A percentile compares a stretch with the other conserved stretches of the same genome.
Conservation (phyloP, 192 early-diverging fungal genomes). For the Coemansia sp. region DNA sequence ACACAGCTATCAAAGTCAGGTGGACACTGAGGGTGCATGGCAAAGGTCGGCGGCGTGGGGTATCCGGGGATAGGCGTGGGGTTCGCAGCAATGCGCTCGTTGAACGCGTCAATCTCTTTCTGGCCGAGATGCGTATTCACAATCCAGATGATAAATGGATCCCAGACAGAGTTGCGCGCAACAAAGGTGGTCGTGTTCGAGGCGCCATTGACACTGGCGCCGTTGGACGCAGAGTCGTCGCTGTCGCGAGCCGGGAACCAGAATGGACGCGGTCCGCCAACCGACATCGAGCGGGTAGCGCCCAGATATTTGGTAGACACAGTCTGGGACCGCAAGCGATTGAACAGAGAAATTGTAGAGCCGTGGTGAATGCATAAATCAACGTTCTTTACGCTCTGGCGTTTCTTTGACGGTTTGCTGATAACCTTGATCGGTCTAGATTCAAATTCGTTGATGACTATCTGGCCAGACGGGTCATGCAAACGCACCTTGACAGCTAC, state of each 20-base stretch:
- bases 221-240: constrained; percentile 5
- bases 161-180: constrained; percentile 76
- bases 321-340: constrained; percentile 86
- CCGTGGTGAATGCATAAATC: constrained; percentile 86
- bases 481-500: constrained; percentile 74
- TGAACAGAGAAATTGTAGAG: constrained; percentile 82
- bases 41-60: constrained; percentile 75
- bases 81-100: constrained; percentile 39
- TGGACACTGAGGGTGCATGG: constrained; percentile 62
- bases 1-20: constrained; percentile 28
- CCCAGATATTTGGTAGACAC: constrained; percentile 86
- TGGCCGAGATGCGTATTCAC: constrained; percentile 64
- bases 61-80: constrained; percentile 58
- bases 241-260: constrained; percentile 46
- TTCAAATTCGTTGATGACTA: constrained; percentile 66
- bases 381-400: constrained; percentile 81
- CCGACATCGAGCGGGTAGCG: constrained; percentile 49
- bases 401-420: constrained; percentile 89
- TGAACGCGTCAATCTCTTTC: constrained; percentile 59
- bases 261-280: constrained; percentile 52
- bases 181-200: constrained; percentile 66
- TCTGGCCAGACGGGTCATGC: constrained; percentile 60
- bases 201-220: neutral
- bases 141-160: constrained; percentile 84
- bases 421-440: constrained; percentile 85